Conservation (phyloP, 2,329 filamentous ascomycete genomes). For the Alternaria metachromatica region DNA sequence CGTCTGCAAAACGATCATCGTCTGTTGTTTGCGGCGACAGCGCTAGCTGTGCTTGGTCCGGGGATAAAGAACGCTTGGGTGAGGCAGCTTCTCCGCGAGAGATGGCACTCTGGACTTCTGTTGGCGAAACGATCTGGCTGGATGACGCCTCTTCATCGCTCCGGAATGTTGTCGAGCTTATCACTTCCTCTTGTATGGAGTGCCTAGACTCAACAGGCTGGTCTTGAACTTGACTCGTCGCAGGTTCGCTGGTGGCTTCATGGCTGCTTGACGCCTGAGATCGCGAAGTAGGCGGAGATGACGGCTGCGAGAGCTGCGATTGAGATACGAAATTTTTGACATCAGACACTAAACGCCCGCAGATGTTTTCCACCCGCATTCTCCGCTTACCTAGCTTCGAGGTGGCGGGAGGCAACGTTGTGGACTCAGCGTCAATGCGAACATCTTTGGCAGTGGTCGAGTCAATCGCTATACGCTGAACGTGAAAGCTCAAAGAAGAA, state of each 20-base stretch:
- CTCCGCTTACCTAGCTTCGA: conserved; percentile 70
- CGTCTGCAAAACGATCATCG: conserved; percentile 53
- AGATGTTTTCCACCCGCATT: conserved; percentile 67
- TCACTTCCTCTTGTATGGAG: neutral
- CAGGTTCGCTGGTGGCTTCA: conserved; percentile 23
- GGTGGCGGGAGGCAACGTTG: conserved; percentile 11
- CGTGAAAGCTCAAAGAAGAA: conserved; percentile 69
- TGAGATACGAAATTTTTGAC: conserved; percentile 69
- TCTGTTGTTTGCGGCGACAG: conserved; percentile 45
- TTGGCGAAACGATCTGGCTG: neutral
- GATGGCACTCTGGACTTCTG: conserved; percentile 4
- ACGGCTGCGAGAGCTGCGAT: conserved; percentile 64
- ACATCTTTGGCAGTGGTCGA: conserved; percentile 57
- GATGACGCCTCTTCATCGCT: neutral
- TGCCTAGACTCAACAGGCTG: neutral
- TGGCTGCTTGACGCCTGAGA: conserved; percentile 47
- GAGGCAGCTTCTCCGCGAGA: neutral
- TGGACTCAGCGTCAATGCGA: conserved; percentile 29
- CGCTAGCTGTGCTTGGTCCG: conserved; percentile 17
- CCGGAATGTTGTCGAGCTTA: neutral
- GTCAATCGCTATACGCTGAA: conserved; percentile 71
- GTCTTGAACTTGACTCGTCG: conserved; percentile 16
- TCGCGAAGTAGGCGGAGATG: conserved; percentile 62
- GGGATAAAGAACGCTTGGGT: conserved; percentile 5
- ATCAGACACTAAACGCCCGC: conserved; percentile 71